Evolutionary conservation across 2,329 filamentous ascomycete species (phyloP), one percentile per base, ranked within the genome.

Genomic region (Diplodia mutila): DNA sequence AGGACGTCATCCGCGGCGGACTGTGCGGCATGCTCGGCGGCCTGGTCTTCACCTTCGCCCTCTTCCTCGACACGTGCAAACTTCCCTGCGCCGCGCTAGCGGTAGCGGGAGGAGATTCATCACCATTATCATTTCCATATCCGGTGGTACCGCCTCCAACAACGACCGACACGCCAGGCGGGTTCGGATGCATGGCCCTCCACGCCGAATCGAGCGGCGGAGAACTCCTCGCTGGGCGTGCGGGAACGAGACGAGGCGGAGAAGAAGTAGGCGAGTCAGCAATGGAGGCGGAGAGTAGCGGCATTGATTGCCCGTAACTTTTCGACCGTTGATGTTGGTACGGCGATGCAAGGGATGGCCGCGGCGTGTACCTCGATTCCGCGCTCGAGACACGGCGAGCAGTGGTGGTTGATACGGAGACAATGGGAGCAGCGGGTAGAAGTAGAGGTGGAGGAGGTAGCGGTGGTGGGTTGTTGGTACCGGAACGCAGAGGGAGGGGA

Each of bases 121-220:
- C 32, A 9, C 32, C 11, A 9, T 12, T 3, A 11, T 9, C 32
- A 9, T 12, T 12, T 7, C 32, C 32, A 11, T 34, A 34, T 34
- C 32, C 42, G 3, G 42, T 9, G 21, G 2, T 11, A 12, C 42
- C 18, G 3, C 42, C 42, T 4, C 42, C 42, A 1, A 46, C 42
- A 8, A 46, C 18, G 16, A 46, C 18, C 42, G 42, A 21, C 42
- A 46, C 42, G 2, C 42, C 42, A 6, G 72, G 70, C 6, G 70
- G 66, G 4, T 70, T 61, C 4, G 77, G 77, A 53, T 77, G 75
- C 2, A 77, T 67, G 5, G 76, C 77, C 5, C 73, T 72, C 73
- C 73, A 77, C 37, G 74, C 71, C 2, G 76, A 78, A 25, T 74
- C 72, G n/a, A 76, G 72, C 61, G 73, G 75, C 48, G 74, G 72